These are phyloP conservation scores for Diversispora epigaea DNA, from an alignment of 192 early-diverging fungal species.

Conservation along the genomic window DNA sequence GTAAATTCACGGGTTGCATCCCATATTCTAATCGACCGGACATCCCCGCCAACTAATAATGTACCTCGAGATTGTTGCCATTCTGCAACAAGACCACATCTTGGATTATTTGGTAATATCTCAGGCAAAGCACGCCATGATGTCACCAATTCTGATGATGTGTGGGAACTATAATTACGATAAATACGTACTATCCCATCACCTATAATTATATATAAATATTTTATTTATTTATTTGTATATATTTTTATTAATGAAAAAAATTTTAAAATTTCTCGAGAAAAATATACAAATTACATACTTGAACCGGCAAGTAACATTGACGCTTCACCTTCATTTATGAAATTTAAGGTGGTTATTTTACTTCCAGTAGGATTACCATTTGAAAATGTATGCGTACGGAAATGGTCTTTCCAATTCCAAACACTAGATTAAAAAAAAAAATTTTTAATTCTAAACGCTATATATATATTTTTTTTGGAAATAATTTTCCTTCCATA, in stretches of 20 bases:
- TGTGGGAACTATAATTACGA: conserved; percentile 61
- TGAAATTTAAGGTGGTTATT: conserved; percentile 76
- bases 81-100: conserved; percentile 64
- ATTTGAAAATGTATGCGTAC: conserved; percentile 67
- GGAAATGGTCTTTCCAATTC: conserved; percentile 66
- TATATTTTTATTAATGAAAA: neutral
- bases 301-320: conserved; percentile 83
- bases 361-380: conserved; percentile 65
- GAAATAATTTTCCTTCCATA: neutral
- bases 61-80: conserved; percentile 78
- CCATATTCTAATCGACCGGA: conserved; percentile 70
- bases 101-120: conserved; percentile 55
- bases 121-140: conserved; percentile 78
- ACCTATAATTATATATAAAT: conserved; percentile 45
- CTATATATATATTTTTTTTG: too few relatives aligned
- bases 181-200: conserved; percentile 80
- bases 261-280: neutral
- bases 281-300: conserved; percentile 26
- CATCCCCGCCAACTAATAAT: conserved; percentile 68
- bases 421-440: conserved; percentile 55
- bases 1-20: conserved; percentile 76
- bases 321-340: conserved; percentile 89
- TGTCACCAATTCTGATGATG: conserved; percentile 62
- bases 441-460: neutral
- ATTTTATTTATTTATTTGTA: neutral